Base-by-base conservation (phyloP, 1,284 basidiomycete species). In the Fistulinella staudtii region DNA sequence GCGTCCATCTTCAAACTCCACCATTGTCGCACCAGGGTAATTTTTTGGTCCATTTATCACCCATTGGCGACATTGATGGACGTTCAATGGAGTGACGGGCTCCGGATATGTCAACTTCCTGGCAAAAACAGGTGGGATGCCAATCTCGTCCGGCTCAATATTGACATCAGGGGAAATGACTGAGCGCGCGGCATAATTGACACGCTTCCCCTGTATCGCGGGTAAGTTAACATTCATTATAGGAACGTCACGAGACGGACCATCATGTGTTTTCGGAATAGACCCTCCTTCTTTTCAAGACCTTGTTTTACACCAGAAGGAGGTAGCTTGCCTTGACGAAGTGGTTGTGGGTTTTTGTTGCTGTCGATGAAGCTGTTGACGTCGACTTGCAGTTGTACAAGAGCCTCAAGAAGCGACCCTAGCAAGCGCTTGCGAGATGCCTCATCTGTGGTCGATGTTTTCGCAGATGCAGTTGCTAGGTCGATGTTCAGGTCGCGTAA, bases 231-330 rank as follows among this genome's bases (percentile, higher is more conserved):
- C 41, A 41, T 42, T 20, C 9, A 47, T 27, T 15, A 33, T 24
- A 38, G 44, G 31, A 28, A 31, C 13, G 5, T 30, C 18, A 11
- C 37, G 24, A 44, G 36, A 48, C 45, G 44, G 48, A 91, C 92
- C 96, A 99, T 99, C 96, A 99, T 99, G 65, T 99, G 85, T 71
- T 95, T 97, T 51, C 96, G 79, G 79, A 99, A 99, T 40, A 99
- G 68, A 46, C 96, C 96, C 58, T 99, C 96, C 70, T 99, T 99
- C 79, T 99, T 99, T 71, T 99, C 96, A 54, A 99, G 71, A 11
- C 87, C 80, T 67, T 99, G 96, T 75, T 99, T 99, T 56, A 99
- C 84, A 60, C 96, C 96, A 33, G 85, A 77, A 17, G 94, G 92
- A 18, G 94, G 93, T n/a, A 93, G 72, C 61, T 92, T 93, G 15